Evolutionary conservation across 2,329 filamentous ascomycete genomes (phyloP).

Genomic region (Alternaria sp.): DNA sequence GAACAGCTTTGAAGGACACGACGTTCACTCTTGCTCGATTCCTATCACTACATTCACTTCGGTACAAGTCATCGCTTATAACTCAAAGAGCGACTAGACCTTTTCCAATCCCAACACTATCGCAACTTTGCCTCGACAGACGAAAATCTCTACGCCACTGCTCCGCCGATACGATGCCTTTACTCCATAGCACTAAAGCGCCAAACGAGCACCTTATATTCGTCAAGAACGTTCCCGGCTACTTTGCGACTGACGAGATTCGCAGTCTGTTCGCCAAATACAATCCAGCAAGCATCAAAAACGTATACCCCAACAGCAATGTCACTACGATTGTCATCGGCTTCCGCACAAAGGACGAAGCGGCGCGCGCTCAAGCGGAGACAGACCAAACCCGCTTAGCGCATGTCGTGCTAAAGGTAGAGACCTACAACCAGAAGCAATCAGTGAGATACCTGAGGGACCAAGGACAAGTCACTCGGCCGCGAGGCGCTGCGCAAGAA

Average conservation of each 20-base stretch:
- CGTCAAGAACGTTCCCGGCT: constrained; percentile 31
- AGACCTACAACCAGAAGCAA: constrained; percentile 23
- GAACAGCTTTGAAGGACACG: not conserved
- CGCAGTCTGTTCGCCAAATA: constrained; percentile 15
- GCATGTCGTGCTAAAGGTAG: constrained; percentile 23
- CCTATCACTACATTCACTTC: constrained; percentile 1
- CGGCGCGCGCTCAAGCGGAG: constrained; percentile 14
- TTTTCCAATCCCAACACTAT: not conserved
- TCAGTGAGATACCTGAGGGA: constrained; percentile 18
- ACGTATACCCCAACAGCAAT: constrained; percentile 23
- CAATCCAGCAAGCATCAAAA: constrained; percentile 22
- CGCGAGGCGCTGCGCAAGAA: not conserved
- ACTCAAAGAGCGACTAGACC: not conserved
- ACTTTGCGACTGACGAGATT: constrained; percentile 8
- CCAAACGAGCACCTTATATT: constrained; percentile 26
- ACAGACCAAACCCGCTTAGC: constrained; percentile 21
- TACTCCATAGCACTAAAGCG: not conserved
- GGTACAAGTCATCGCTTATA: not conserved
- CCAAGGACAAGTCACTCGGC: constrained; percentile 2
- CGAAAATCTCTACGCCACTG: not conserved
- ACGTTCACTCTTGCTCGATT: not conserved
- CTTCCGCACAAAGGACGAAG: constrained; percentile 16
- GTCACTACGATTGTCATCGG: constrained; percentile 28
- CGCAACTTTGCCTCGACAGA: not conserved
- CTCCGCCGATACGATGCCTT: constrained; percentile 2